These are phyloP conservation scores for Crithidia fasciculata DNA, from an alignment of 208 protist genomes.

Conservation along the genomic window DNA sequence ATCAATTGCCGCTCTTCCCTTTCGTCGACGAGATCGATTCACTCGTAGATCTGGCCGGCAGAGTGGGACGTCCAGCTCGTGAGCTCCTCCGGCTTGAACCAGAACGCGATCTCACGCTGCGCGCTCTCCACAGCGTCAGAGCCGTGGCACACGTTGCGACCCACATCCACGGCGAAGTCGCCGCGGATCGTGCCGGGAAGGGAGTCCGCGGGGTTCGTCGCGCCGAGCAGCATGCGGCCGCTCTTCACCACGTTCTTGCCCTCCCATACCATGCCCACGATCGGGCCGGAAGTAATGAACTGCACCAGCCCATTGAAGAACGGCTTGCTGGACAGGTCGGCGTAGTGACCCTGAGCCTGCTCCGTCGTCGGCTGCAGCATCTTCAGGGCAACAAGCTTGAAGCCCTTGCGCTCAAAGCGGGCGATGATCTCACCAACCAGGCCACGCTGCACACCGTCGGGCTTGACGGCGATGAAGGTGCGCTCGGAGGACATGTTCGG, in stretches of 20 bases:
- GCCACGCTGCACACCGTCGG: slow-evolving; percentile 94
- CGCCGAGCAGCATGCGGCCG: slow-evolving; percentile 95
- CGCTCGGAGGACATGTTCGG: slow-evolving; percentile 82
- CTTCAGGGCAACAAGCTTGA: slow-evolving; percentile 96
- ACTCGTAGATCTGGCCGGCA: slow-evolving; percentile 86
- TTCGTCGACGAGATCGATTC: slow-evolving; percentile 16
- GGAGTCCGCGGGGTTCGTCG: slow-evolving; percentile 94
- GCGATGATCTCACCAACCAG: slow-evolving; percentile 95
- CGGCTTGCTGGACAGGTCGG: slow-evolving; percentile 87
- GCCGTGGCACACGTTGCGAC: slow-evolving; percentile 97
- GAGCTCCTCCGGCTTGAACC: slow-evolving; percentile 95
- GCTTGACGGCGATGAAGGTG: slow-evolving; percentile 97
- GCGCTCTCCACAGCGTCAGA: slow-evolving; percentile 95
- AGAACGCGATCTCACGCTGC: slow-evolving; percentile 96
- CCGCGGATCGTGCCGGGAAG: slow-evolving; percentile 97
- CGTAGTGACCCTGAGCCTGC: slow-evolving; percentile 92
- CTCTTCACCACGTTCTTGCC: slow-evolving; percentile 95
- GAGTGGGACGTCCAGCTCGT: slow-evolving; percentile 81
- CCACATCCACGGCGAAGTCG: slow-evolving; percentile 95
- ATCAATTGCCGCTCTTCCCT: background rate
- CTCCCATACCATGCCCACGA: slow-evolving; percentile 98
- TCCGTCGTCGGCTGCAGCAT: slow-evolving; percentile 81
- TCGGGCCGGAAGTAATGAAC: slow-evolving; percentile 97
- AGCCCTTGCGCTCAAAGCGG: slow-evolving; percentile 96
- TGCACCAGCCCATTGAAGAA: slow-evolving; percentile 95